Evolutionary conservation across 1,284 basidiomycete genomes (phyloP).

Genomic region (Heterobasidion parviporum): DNA sequence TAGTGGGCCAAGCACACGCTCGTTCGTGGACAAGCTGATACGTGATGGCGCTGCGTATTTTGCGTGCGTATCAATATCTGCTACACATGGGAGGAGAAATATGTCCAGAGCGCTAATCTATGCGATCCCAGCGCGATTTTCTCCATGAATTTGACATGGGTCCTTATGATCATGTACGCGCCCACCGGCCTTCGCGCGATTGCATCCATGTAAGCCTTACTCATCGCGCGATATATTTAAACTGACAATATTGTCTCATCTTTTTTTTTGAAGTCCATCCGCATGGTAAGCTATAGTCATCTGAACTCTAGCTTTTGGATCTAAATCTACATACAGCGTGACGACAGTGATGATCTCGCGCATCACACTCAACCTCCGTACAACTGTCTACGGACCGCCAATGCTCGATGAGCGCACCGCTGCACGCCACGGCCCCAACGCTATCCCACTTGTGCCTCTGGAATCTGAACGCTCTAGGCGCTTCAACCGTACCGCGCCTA

Average conservation of each 20-base stretch:
- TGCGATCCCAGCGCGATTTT: constrained; percentile 9
- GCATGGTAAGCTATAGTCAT: constrained; percentile 4
- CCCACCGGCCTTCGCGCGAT: constrained; percentile 12
- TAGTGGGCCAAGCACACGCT: constrained; percentile 1
- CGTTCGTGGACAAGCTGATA: constrained; percentile 6
- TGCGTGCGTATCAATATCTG: constrained; percentile 4
- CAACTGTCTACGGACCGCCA: constrained; percentile 9
- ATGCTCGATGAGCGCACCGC: constrained; percentile 4
- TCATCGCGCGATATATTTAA: background rate
- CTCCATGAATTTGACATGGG: constrained; percentile 12
- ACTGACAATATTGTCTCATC: background rate
- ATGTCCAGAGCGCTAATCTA: background rate
- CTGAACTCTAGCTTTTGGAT: background rate
- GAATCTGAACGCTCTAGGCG: no score
- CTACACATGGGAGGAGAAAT: background rate
- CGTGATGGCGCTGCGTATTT: constrained; percentile 13
- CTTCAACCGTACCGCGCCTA: no score
- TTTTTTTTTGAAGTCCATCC: constrained; percentile 7
- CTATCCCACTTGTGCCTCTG: background rate
- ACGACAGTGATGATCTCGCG: constrained; percentile 12
- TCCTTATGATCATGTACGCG: constrained; percentile 13
- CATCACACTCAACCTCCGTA: constrained; percentile 12
- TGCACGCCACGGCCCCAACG: background rate
- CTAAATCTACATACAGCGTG: constrained; percentile 2
- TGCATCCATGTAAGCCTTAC: constrained; percentile 9